Evolutionary conservation across 176 grass and related monocot species (phyloP).

Genomic region (Oryza glaberrima): DNA sequence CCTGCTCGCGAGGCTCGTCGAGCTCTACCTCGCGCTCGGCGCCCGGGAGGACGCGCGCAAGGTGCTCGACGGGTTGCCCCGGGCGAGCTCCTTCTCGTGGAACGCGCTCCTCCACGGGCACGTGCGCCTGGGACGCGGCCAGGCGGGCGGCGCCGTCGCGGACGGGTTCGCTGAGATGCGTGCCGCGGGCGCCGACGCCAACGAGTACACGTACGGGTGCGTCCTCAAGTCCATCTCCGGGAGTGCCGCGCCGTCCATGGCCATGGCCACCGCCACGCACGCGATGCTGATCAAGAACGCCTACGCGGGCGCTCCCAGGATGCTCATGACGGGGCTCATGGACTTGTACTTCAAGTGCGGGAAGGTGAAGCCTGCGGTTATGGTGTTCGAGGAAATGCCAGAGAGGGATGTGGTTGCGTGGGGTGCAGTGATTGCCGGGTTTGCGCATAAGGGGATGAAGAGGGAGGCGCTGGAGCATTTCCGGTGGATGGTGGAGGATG

Average conservation of each 20-base stretch:
- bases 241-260: constrained; percentile 58
- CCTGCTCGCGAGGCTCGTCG: constrained; percentile 62
- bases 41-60: constrained; percentile 54
- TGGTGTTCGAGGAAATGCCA: constrained; percentile 86
- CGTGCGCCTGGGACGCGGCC: constrained; percentile 50
- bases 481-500: constrained; percentile 69
- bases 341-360: constrained; percentile 91
- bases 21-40: constrained; percentile 72
- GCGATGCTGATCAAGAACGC: constrained; percentile 77
- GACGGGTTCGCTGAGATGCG: constrained; percentile 65
- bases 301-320: constrained; percentile 51
- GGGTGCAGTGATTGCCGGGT: constrained; percentile 77
- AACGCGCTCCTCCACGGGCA: constrained; percentile 77
- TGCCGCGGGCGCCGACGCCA: constrained; percentile 53
- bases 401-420: constrained; percentile 78
- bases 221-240: constrained; percentile 85
- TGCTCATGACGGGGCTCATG: constrained; percentile 78
- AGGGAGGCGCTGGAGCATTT: constrained; percentile 82
- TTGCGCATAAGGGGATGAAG: constrained; percentile 75
- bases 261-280: constrained; percentile 64
- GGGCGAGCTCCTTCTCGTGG: constrained; percentile 63
- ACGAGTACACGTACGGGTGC: constrained; percentile 82
- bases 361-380: constrained; percentile 72
- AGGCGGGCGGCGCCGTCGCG: constrained; percentile 47
- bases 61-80: constrained; percentile 57